phyloP scores from a whole-genome alignment of 2,329 filamentous ascomycete genomes.

The Talaromyces sp. region DNA sequence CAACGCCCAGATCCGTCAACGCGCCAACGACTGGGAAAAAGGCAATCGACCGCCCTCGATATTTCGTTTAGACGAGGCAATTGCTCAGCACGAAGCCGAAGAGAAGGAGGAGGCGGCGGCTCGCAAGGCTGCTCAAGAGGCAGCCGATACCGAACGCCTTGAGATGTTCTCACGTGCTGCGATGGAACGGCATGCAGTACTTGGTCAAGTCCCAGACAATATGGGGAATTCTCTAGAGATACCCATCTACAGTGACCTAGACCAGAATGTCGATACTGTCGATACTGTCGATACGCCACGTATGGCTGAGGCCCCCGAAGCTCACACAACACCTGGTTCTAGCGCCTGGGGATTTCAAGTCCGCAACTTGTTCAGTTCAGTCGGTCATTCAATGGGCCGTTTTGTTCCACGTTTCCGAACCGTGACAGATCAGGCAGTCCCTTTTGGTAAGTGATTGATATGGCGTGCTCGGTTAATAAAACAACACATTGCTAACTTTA shows the following conservation, averaged over 20 bases:
- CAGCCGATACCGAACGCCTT: constrained; percentile 3
- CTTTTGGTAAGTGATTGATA: constrained; percentile 6
- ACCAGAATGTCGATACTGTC: background rate
- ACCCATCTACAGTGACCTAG: background rate
- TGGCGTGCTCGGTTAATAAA: background rate
- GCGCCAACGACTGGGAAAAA: background rate
- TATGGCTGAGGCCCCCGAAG: background rate
- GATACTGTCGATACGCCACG: background rate
- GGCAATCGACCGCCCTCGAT: background rate
- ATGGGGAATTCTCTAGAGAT: constrained; percentile 1
- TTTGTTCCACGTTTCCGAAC: constrained; percentile 8
- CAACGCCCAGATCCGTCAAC: constrained; percentile 5
- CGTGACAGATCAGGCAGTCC: constrained; percentile 7
- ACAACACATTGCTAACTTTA: background rate
- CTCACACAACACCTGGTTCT: constrained; percentile 1
- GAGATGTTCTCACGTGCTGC: constrained; percentile 2
- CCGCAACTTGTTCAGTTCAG: constrained; percentile 7
- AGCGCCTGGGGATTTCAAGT: constrained; percentile 5
- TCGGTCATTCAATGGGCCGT: constrained; percentile 6
- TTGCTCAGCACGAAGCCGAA: constrained; percentile 3
- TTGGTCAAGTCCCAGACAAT: constrained; percentile 6
- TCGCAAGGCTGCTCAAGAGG: constrained; percentile 4
- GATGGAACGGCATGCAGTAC: constrained; percentile 8
- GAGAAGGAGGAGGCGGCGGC: background rate
- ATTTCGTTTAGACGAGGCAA: constrained; percentile 6